A percentile compares a stretch with the other conserved stretches of the same genome.
Conservation (phyloP, 306 rosid genomes). For the Quercus engelmannii region DNA sequence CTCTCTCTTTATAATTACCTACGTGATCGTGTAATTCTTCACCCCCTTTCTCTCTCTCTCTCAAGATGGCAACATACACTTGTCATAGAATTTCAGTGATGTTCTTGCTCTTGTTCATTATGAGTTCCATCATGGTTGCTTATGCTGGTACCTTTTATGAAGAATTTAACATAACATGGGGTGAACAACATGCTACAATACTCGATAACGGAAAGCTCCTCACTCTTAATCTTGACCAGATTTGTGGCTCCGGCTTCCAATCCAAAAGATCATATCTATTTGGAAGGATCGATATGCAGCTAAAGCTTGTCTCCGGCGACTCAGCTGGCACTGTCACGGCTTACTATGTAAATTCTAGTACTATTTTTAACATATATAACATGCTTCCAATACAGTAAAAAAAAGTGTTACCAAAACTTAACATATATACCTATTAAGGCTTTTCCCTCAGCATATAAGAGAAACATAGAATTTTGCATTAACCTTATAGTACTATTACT, state of each 20-base stretch:
- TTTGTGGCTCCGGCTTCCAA: slow-evolving; percentile 35
- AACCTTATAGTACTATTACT: too few species aligned
- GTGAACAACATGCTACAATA: slow-evolving; percentile 26
- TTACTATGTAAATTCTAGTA: slow-evolving; percentile 14
- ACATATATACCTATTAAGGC: not conserved
- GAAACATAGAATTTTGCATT: not conserved
- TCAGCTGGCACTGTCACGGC: slow-evolving; percentile 40
- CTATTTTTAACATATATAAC: not conserved
- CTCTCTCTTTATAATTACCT: too few species aligned
- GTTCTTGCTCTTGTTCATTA: not conserved
- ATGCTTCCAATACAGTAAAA: too few species aligned
- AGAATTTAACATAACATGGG: slow-evolving; percentile 28
- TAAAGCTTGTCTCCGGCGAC: slow-evolving; percentile 33
- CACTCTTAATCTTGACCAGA: slow-evolving; percentile 24
- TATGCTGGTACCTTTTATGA: slow-evolving; percentile 13
- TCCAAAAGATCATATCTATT: slow-evolving; percentile 32
- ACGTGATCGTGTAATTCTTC: too few species aligned
- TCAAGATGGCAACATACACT: not conserved
- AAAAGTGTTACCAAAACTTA: too few species aligned
- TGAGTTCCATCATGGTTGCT: not conserved
- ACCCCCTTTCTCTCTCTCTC: not conserved
- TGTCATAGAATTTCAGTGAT: not conserved
- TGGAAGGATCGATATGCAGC: slow-evolving; percentile 33
- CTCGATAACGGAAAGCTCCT: slow-evolving; percentile 25
- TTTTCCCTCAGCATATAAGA: not conserved